Evolutionary conservation across 345 rosid genomes (phyloP).

Genomic region (Camelina neglecta): DNA sequence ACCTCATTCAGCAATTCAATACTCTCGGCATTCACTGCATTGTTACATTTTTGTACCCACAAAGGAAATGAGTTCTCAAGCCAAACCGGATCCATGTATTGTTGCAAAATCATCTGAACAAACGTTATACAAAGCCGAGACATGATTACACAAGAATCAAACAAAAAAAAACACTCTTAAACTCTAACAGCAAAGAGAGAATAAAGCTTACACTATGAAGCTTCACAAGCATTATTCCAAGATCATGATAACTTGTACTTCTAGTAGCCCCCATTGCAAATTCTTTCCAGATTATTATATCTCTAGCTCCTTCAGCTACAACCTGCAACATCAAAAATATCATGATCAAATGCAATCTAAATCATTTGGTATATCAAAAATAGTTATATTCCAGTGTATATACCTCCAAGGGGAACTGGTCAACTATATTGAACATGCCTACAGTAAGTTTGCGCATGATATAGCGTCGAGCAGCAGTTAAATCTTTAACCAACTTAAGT

Average conservation of each 20-base stretch:
- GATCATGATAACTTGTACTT: conserved; percentile 76
- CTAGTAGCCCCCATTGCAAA: conserved; percentile 89
- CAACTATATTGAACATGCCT: conserved; percentile 86
- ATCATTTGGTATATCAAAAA: background rate
- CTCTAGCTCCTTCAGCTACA: conserved; percentile 70
- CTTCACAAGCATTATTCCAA: conserved; percentile 91
- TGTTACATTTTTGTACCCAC: conserved; percentile 75
- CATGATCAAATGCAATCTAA: conserved; percentile 19
- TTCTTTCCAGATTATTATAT: conserved; percentile 86
- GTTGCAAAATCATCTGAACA: conserved; percentile 77
- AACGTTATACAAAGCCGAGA: conserved; percentile 23
- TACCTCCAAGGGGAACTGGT: conserved; percentile 87
- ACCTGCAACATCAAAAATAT: conserved; percentile 57
- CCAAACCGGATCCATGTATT: conserved; percentile 74
- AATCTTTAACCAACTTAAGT: conserved; percentile 81
- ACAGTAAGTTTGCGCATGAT: conserved; percentile 86
- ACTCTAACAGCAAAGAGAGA: conserved; percentile 9
- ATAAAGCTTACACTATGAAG: conserved; percentile 68
- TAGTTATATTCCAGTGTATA: background rate
- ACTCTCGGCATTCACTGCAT: conserved; percentile 77
- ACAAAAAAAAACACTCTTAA: background rate
- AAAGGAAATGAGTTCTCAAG: conserved; percentile 55
- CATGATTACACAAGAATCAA: background rate
- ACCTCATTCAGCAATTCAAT: conserved; percentile 92
- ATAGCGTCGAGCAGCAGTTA: conserved; percentile 75